Evolutionary conservation across 2,329 filamentous ascomycete species (phyloP).

Genomic region (Xylariaceae sp.): DNA sequence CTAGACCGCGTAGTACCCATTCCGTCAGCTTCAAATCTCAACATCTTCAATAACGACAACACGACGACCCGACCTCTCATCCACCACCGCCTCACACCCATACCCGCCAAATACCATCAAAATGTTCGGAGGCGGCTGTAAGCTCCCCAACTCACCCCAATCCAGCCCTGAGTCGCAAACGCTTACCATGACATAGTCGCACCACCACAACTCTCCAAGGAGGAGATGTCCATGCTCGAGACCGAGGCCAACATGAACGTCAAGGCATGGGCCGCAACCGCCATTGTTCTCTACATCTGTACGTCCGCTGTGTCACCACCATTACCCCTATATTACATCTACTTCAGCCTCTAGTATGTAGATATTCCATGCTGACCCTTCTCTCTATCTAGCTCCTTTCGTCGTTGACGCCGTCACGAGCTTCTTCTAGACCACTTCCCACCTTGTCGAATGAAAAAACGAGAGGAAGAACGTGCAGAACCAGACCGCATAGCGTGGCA

Average conservation of each 20-base stretch:
- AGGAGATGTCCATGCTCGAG: constrained; percentile 70
- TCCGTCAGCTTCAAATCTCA: too few species aligned
- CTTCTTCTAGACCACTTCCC: constrained; percentile 27
- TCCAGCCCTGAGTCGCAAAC: constrained; percentile 1
- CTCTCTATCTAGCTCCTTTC: constrained; percentile 50
- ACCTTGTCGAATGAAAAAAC: not conserved
- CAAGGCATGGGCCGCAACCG: constrained; percentile 63
- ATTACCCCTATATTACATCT: not conserved
- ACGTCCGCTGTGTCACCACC: constrained; percentile 35
- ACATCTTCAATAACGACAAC: too few species aligned
- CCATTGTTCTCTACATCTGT: constrained; percentile 75
- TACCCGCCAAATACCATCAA: too few species aligned
- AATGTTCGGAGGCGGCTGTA: too few species aligned
- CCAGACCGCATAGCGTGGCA: too few species aligned
- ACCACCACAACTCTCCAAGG: constrained; percentile 64
- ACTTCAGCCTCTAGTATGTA: not conserved
- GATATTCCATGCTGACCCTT: not conserved
- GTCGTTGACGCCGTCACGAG: constrained; percentile 52
- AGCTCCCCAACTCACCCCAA: not conserved
- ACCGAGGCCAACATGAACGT: constrained; percentile 64
- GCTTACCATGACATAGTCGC: constrained; percentile 19
- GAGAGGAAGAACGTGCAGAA: not conserved
- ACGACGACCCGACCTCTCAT: too few species aligned
- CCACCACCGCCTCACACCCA: too few species aligned
- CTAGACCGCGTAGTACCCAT: too few species aligned